A percentile compares a stretch with the other conserved stretches of the same genome.
Conservation (phyloP, 345 rosid species). For the Turnera subulata region DNA sequence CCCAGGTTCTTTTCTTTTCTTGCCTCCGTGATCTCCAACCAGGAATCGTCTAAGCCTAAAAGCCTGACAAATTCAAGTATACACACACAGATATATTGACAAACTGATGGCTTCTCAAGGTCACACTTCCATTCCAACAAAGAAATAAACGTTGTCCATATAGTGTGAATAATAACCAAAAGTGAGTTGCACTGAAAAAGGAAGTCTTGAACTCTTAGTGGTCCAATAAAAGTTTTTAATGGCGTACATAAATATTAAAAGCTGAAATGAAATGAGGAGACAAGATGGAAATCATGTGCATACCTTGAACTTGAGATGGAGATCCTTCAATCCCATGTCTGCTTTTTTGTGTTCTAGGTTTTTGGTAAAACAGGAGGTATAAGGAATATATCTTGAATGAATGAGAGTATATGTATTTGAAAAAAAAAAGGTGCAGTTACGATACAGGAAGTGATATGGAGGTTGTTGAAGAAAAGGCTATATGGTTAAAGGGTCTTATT, state of each 20-base stretch:
- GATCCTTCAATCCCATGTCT: slow-evolving; percentile 45
- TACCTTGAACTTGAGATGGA: slow-evolving; percentile 59
- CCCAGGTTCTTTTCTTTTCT: slow-evolving; percentile 29
- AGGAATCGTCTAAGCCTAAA: slow-evolving; percentile 39
- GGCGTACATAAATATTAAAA: not conserved
- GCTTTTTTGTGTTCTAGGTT: too few species aligned
- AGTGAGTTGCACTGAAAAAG: too few species aligned
- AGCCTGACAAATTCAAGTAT: slow-evolving; percentile 30
- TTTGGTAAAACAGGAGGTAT: too few species aligned
- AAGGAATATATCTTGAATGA: too few species aligned
- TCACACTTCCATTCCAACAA: too few species aligned
- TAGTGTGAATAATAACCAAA: too few species aligned
- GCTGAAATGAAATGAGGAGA: slow-evolving; percentile 1
- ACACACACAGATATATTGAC: not conserved
- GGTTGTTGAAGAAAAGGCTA: not conserved
- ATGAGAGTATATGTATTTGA: too few species aligned
- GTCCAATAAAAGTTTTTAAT: too few species aligned
- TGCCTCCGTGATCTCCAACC: slow-evolving; percentile 19
- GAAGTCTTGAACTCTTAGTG: too few species aligned
- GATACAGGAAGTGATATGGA: too few species aligned
- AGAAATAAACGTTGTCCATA: too few species aligned
- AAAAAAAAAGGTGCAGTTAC: too few species aligned
- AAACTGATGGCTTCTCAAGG: not conserved
- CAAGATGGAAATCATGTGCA: not conserved
- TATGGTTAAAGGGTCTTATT: not conserved